Evolutionary conservation across 768 basidiomycete species (phyloP), one percentile per base, ranked within the genome.

Genomic region (Paxillus involutus): DNA sequence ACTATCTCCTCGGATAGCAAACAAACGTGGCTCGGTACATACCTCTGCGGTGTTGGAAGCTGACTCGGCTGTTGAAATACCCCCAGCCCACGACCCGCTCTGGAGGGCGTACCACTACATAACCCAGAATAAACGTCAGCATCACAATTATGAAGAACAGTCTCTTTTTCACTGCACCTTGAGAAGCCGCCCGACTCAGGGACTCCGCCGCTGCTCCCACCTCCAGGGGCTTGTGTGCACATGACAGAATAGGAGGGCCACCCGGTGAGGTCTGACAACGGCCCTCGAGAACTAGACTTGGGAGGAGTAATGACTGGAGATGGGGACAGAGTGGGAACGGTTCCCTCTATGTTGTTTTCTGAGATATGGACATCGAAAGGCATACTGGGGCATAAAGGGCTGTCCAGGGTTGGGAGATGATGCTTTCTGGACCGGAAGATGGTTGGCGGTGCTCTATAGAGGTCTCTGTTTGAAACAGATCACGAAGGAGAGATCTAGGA

Each of bases 11-110:
- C 24, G 12, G 45, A 54, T 29, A 30, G 55, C 40, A 24, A 7
- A 44, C 2, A 6, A 44, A 11, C 30, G 3, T 3, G 36, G 16
- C 12, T 51, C 7, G 40, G 47, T 14, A 13, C 67, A 33, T 55
- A 68, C 68, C 70, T 69, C 17, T 65, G 65, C 8, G 68, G 70
- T 13, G 68, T 69, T 13, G 70, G 70, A 32, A 71, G 59, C 45
- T 70, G 65, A 39, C 29, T 56, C 49, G 56, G 48, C 51, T 51
- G 67, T 49, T 51, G 63, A 43, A 57, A 56, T 8, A 47, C 40
- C 29, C 47, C 53, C 3, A 37, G 47, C 9, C 39, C 21, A 37
- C 49, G 55, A n/a, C 16, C 24, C 41, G 17, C 47, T 29, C 44
- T 49, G 29, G 49, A 59, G 33, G 56, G 50, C 4, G 36, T 53